Percentiles rank a stretch among this genome's conserved stretches.
Evolutionary conservation across 2,329 filamentous ascomycete genomes (phyloP).

Genomic region (Lecanicillium sp.): DNA sequence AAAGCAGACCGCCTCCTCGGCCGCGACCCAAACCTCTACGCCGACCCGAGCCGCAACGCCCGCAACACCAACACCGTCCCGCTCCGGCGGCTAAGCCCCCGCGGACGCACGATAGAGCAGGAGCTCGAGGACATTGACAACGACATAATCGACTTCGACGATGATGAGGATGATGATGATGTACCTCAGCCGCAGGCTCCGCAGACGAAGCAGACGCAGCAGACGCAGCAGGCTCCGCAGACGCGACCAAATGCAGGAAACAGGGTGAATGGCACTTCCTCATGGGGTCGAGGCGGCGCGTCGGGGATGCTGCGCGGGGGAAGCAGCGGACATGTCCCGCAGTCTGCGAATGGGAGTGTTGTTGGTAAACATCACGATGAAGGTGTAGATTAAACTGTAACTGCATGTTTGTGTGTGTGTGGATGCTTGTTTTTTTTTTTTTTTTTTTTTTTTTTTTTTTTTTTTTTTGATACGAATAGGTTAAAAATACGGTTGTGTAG

Average conservation of each 20-base stretch:
- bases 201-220: conserved; percentile 34
- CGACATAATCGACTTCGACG: conserved; percentile 26
- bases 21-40: conserved; percentile 50
- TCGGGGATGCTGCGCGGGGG: conserved; percentile 37
- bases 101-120: conserved; percentile 39
- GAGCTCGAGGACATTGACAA: conserved; percentile 37
- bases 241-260: conserved; percentile 26
- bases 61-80: conserved; percentile 26
- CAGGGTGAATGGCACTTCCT: conserved; percentile 28
- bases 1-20: conserved; percentile 53
- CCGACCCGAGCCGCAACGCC: conserved; percentile 36
- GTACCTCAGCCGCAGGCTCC: not conserved
- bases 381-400: conserved; percentile 26
- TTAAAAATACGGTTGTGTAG: no score
- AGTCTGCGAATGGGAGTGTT: conserved; percentile 13
- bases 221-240: conserved; percentile 32
- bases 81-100: conserved; percentile 42
- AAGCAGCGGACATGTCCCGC: conserved; percentile 20
- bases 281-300: conserved; percentile 36
- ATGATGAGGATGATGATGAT: conserved; percentile 24
- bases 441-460: no score
- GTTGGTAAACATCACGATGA: conserved; percentile 25
- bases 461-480: no score
- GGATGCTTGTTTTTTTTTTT: not conserved
- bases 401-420: not conserved